Evolutionary conservation across 2,329 filamentous ascomycete genomes (phyloP).

Genomic region (Ceratocystis lukuohia): DNA sequence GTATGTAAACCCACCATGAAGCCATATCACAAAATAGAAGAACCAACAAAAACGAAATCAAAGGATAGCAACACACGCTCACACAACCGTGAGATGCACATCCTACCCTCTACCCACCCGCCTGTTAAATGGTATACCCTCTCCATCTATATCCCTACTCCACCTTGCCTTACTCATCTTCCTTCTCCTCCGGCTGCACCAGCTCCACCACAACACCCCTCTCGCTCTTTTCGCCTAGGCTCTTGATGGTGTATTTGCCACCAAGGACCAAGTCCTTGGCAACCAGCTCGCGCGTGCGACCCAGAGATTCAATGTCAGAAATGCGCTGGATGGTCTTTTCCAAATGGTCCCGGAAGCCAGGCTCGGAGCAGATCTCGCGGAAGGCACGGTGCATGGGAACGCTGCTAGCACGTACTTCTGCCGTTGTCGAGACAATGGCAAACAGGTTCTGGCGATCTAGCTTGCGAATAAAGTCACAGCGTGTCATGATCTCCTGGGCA

Average conservation of each 20-base stretch:
- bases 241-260: constrained; percentile 59
- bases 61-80: neutral
- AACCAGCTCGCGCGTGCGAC: constrained; percentile 84
- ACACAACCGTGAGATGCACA: neutral
- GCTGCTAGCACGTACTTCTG: constrained; percentile 79
- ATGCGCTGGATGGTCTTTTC: constrained; percentile 77
- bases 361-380: constrained; percentile 60
- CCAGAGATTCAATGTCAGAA: constrained; percentile 81
- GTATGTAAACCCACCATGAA: neutral
- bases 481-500: constrained; percentile 85
- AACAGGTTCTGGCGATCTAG: constrained; percentile 94
- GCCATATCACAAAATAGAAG: neutral
- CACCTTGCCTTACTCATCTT: constrained; percentile 8
- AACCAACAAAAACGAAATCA: neutral
- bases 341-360: constrained; percentile 70
- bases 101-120: too few relatives aligned
- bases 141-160: neutral
- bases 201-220: constrained; percentile 31
- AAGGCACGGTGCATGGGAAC: constrained; percentile 96
- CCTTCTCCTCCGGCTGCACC: constrained; percentile 30
- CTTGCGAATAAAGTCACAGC: constrained; percentile 82
- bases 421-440: constrained; percentile 66
- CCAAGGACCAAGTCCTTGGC: constrained; percentile 85
- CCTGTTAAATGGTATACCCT: neutral
- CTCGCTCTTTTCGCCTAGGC: constrained; percentile 25